These are phyloP conservation scores for Tremellales sp. DNA, from an alignment of 1,284 basidiomycete species.

Conservation along the genomic window DNA sequence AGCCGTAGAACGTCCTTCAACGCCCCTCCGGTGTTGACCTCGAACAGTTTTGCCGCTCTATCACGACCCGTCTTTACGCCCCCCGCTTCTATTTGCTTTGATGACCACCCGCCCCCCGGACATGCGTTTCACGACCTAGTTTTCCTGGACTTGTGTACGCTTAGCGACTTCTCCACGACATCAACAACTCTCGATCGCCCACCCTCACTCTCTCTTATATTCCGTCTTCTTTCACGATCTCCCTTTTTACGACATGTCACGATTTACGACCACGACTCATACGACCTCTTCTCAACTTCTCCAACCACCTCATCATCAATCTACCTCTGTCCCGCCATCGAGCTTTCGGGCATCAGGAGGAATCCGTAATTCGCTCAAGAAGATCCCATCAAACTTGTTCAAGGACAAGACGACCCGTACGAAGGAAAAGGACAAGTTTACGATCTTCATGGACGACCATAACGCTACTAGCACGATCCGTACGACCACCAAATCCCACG, in stretches of 20 bases:
- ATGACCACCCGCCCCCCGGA: too few relatives aligned
- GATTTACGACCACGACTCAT: neutral
- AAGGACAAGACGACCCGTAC: constrained; percentile 12
- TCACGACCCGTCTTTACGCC: neutral
- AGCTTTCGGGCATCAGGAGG: constrained; percentile 6
- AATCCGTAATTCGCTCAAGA: constrained; percentile 23
- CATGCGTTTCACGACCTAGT: too few relatives aligned
- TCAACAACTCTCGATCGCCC: neutral
- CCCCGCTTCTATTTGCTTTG: neutral
- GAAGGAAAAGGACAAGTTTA: constrained; percentile 12
- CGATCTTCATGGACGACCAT: neutral
- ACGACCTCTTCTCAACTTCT: neutral
- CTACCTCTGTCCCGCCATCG: constrained; percentile 9
- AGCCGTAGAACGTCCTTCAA: neutral
- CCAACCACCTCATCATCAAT: constrained; percentile 19
- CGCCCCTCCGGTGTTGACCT: neutral
- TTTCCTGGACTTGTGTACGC: too few relatives aligned
- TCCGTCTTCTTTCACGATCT: too few relatives aligned
- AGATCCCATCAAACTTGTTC: constrained; percentile 38
- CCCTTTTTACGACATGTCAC: neutral
- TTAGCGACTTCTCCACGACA: too few relatives aligned
- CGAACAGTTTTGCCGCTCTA: neutral
- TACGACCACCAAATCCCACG: neutral
- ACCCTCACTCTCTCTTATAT: neutral
- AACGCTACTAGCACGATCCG: constrained; percentile 4